Base-by-base conservation (phyloP, 352 stramenopile species). In the Phytophthora crassamura region DNA sequence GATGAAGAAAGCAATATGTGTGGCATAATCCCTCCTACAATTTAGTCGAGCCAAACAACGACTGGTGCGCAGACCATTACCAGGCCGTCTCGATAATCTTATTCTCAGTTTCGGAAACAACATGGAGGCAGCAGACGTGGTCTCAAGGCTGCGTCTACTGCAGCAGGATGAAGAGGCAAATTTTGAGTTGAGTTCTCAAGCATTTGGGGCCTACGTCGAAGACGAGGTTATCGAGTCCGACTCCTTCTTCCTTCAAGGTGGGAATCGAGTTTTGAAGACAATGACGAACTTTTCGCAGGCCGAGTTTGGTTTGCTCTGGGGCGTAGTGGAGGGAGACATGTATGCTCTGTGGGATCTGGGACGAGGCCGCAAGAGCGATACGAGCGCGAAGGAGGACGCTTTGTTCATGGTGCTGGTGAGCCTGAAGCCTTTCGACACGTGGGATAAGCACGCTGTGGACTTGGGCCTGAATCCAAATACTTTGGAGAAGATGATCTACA, bases 341-440 rank as follows among this genome's bases (percentile, higher is more conserved):
- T 18, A 42, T 12, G 12, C 7, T 42, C 12, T n/a, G 36, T 42
- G 36, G 36, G 7, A 18, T 42, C 10, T 42, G 36, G 36, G 36
- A 42, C 36, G 36, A 7, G 5, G 10, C 14, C 14, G 41, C 7
- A 48, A 48, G n/a, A 48, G 16, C 16, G 30, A 48, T 15, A 48
- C 41, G 6, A 48, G 6, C 14, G 16, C 41, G 20, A 48, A 48
- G 18, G n/a, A n/a, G n/a, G 16, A 48, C n/a, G 41, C 16, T n/a
- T 25, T 48, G 41, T 32, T 48, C 1, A 48, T 48, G 41, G n/a
- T 18, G n/a, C 18, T 48, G 5, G n/a, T 32, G 1, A 16, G 45
- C 0, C n/a, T 60, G 32, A 60, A 60, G 32, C 32, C 42, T 12
- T 60, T 51, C 16, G 52, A 60, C 16, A 60, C 52, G 7, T 60